Conservation (phyloP, 306 rosid genomes). For the Cucumis hystrix region DNA sequence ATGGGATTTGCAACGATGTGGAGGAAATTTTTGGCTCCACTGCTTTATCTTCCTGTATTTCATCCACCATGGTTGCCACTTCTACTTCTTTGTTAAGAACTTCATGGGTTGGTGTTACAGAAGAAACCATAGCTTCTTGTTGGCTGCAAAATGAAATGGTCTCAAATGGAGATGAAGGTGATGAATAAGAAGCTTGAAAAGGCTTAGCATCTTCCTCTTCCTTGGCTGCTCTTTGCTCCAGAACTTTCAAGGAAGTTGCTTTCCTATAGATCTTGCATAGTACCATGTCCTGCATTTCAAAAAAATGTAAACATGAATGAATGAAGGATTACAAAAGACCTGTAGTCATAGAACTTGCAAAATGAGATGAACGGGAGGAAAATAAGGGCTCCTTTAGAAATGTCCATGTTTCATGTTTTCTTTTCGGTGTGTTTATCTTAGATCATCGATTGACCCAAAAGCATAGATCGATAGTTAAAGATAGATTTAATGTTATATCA, state of each 20-base stretch:
- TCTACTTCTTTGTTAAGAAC: conserved; percentile 30
- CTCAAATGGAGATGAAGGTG: conserved; percentile 45
- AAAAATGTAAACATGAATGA: not conserved
- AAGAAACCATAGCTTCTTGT: conserved; percentile 15
- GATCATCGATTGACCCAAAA: not conserved
- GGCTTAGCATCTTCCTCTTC: conserved; percentile 54
- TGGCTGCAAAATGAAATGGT: conserved; percentile 31
- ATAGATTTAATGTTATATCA: too few relatives aligned
- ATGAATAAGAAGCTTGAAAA: conserved; percentile 28
- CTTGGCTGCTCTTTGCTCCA: conserved; percentile 73
- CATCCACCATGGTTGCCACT: not conserved
- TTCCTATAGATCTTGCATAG: conserved; percentile 83
- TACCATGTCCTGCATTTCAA: conserved; percentile 55
- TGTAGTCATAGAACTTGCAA: not conserved
- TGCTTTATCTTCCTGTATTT: not conserved
- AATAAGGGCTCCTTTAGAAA: not conserved
- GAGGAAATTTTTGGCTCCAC: conserved; percentile 17
- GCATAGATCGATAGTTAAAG: too few relatives aligned
- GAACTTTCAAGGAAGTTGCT: conserved; percentile 91
- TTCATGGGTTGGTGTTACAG: conserved; percentile 12
- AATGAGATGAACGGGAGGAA: not conserved
- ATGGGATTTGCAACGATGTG: conserved; percentile 26
- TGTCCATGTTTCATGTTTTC: not conserved
- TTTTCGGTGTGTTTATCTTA: not conserved
- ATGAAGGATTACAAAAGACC: not conserved